Conservation (phyloP, 257 asterid species). For the Nicotiana otophora region DNA sequence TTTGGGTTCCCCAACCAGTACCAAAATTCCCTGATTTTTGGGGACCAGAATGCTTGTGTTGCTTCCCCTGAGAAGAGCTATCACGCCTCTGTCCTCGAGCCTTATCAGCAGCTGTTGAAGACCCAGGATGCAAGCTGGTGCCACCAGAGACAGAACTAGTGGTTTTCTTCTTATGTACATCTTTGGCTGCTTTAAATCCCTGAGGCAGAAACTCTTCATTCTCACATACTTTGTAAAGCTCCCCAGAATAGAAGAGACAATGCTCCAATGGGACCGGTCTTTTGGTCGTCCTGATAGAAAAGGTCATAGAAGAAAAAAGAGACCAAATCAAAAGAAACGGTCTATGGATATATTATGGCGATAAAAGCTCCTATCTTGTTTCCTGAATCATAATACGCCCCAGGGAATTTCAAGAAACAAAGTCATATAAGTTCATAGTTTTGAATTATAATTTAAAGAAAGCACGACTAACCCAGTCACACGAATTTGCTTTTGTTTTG, state of each 20-base stretch:
- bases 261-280: conserved; percentile 99
- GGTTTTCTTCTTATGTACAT: conserved; percentile 53
- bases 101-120: conserved; percentile 23
- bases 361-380: not conserved
- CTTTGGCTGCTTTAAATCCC: conserved; percentile 89
- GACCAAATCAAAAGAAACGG: conserved; percentile 8
- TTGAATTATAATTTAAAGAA: conserved; percentile 18
- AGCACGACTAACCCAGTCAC: conserved; percentile 74
- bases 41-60: conserved; percentile 33
- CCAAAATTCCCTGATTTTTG: conserved; percentile 28
- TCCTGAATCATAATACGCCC: not conserved
- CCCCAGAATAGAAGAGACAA: conserved; percentile 86
- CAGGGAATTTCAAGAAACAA: not conserved
- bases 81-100: conserved; percentile 33
- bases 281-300: conserved; percentile 70
- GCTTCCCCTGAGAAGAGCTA: conserved; percentile 27
- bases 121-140: conserved; percentile 14
- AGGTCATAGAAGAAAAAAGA: conserved; percentile 8
- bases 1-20: conserved; percentile 49
- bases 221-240: conserved; percentile 87
- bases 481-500: conserved; percentile 86
- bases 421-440: conserved; percentile 10
- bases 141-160: conserved; percentile 38
- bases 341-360: not conserved
- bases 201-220: conserved; percentile 71